Evolutionary conservation across 106 monocot genomes (phyloP), one percentile per base, ranked within the genome.

Genomic region (Alisma plantagoaquatica): DNA sequence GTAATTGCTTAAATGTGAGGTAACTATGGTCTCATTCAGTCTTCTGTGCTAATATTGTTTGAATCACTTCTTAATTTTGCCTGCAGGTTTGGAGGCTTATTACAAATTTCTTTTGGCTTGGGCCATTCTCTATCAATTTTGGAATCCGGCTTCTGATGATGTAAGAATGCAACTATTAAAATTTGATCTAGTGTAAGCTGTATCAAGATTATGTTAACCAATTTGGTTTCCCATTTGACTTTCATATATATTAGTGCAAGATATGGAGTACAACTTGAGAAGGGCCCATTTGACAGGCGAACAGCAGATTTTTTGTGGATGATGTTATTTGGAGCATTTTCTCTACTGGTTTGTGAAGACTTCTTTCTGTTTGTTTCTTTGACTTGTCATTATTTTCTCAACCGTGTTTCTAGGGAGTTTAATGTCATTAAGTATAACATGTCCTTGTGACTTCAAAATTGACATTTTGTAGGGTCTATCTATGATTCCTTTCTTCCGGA

Each of bases 141-240:
- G 96, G 84, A 16, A 96, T 96, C 51, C 96, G 81, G 25, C 87
- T 96, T 41, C 71, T 96, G 8, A 96, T 85, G 89, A 84, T 96
- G 96, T 96, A 69, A 76, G 81, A 53, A 14, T n/a, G n/a, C n/a
- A n/a, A n/a, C n/a, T n/a, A n/a, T n/a, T n/a, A n/a, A n/a, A n/a
- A n/a, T n/a, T n/a, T n/a, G n/a, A n/a, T n/a, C n/a, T n/a, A n/a
- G n/a, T n/a, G n/a, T n/a, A n/a, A n/a, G n/a, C n/a, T n/a, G n/a
- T n/a, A n/a, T n/a, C n/a, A n/a, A n/a, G n/a, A n/a, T n/a, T n/a
- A n/a, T n/a, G n/a, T n/a, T n/a, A n/a, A n/a, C n/a, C n/a, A n/a
- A n/a, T n/a, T n/a, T n/a, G n/a, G n/a, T n/a, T n/a, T n/a, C n/a
- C n/a, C n/a, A n/a, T n/a, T n/a, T n/a, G n/a, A n/a, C n/a, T n/a